These are phyloP conservation scores for Exophiala viscosa DNA, from an alignment of 2,329 filamentous ascomycete genomes.

Conservation along the genomic window DNA sequence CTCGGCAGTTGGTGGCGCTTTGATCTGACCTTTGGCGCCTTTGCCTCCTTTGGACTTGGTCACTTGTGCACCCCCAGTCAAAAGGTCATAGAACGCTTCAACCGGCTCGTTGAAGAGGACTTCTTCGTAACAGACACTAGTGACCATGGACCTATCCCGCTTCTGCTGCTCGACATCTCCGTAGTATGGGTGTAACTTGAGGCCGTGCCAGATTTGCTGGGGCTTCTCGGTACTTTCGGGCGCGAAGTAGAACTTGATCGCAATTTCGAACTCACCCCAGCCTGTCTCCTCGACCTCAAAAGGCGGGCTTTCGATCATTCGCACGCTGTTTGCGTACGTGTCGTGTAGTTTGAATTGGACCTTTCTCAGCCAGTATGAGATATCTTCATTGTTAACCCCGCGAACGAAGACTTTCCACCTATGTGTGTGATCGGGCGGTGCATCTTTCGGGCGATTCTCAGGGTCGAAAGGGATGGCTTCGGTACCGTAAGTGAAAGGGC, in stretches of 20 bases:
- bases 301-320: constrained; percentile 75
- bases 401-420: constrained; percentile 94
- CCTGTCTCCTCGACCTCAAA: constrained; percentile 90
- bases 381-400: constrained; percentile 81
- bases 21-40: constrained; percentile 43
- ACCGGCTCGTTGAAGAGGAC: constrained; percentile 97
- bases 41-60: constrained; percentile 46
- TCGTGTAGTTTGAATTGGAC: constrained; percentile 98
- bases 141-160: constrained; percentile 61
- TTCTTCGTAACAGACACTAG: constrained; percentile 83
- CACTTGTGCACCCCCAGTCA: constrained; percentile 67
- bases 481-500: constrained; percentile 65
- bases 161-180: constrained; percentile 70
- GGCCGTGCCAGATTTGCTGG: constrained; percentile 88
- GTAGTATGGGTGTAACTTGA: constrained; percentile 88
- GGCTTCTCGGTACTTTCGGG: constrained; percentile 87
- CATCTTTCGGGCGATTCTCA: constrained; percentile 67
- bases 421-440: constrained; percentile 90
- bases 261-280: constrained; percentile 97
- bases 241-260: constrained; percentile 90
- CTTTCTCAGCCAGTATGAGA: constrained; percentile 92
- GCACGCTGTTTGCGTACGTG: constrained; percentile 86
- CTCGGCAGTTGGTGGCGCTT: constrained; percentile 67
- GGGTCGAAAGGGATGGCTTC: constrained; percentile 77
- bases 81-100: constrained; percentile 77